Percentiles rank a stretch among this genome's conserved stretches.
phyloP scores from a whole-genome alignment of 169 alveolate species.

The Plasmodium reichenowi region DNA sequence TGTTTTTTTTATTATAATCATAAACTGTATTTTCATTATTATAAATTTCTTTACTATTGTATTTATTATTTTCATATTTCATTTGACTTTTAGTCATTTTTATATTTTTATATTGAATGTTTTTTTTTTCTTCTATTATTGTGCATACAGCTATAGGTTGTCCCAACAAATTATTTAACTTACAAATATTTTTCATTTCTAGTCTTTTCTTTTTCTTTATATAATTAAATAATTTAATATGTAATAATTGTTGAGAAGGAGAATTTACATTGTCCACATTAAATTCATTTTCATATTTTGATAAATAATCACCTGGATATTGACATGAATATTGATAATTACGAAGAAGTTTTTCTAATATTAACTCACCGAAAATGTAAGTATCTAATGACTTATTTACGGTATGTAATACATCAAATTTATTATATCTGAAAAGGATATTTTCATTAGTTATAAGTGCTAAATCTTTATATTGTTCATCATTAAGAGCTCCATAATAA shows the following conservation, averaged over 20 bases:
- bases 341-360: slow-evolving; percentile 47
- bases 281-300: slow-evolving; percentile 68
- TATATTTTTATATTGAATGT: neutral
- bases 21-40: neutral
- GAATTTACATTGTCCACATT: slow-evolving; percentile 22
- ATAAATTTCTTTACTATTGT: neutral
- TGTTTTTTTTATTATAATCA: neutral
- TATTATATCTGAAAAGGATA: slow-evolving; percentile 45
- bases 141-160: slow-evolving; percentile 76
- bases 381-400: slow-evolving; percentile 72
- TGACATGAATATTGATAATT: slow-evolving; percentile 71
- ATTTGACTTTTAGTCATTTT: neutral
- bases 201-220: slow-evolving; percentile 66
- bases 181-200: slow-evolving; percentile 69
- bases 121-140: slow-evolving; percentile 10
- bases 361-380: slow-evolving; percentile 63
- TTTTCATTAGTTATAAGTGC: slow-evolving; percentile 56
- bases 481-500: slow-evolving; percentile 32
- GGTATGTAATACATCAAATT: slow-evolving; percentile 34
- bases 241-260: slow-evolving; percentile 30
- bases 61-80: neutral
- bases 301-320: slow-evolving; percentile 70
- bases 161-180: slow-evolving; percentile 65
- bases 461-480: slow-evolving; percentile 49
- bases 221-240: slow-evolving; percentile 61